These are phyloP conservation scores for Penicillium sp. DNA, from an alignment of 2,329 filamentous ascomycete species.

Conservation along the genomic window DNA sequence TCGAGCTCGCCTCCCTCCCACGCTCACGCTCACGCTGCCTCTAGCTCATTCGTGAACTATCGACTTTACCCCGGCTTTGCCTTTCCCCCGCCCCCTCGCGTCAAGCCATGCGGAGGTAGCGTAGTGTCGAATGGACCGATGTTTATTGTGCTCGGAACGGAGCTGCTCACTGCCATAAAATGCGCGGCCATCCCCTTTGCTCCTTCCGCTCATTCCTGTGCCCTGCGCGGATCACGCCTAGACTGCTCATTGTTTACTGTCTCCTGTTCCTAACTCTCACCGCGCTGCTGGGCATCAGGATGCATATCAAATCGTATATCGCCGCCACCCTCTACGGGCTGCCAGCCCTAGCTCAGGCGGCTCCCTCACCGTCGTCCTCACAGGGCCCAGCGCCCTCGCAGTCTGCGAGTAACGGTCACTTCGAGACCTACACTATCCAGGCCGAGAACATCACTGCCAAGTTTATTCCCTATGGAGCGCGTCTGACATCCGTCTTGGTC, in stretches of 20 bases:
- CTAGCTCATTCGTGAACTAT: constrained; percentile 22
- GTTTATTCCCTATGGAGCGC: constrained; percentile 50
- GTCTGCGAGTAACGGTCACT: constrained; percentile 27
- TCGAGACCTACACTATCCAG: constrained; percentile 46
- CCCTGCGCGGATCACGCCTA: constrained; percentile 29
- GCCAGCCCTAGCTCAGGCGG: constrained; percentile 27
- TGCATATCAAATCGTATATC: constrained; percentile 38
- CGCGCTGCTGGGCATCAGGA: constrained; percentile 31
- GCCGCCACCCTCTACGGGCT: constrained; percentile 35
- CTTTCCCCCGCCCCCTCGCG: constrained; percentile 23
- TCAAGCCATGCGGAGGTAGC: constrained; percentile 23
- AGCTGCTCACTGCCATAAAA: constrained; percentile 21
- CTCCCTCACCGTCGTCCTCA: constrained; percentile 16
- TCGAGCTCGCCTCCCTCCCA: constrained; percentile 8
- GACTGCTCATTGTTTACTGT: constrained; percentile 30
- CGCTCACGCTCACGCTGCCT: constrained; percentile 20
- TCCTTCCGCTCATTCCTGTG: constrained; percentile 29
- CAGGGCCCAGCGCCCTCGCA: constrained; percentile 6
- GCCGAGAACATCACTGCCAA: constrained; percentile 50
- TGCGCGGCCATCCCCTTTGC: constrained; percentile 23
- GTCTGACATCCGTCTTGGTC: constrained; percentile 49
- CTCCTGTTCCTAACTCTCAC: constrained; percentile 31
- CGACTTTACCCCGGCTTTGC: constrained; percentile 23
- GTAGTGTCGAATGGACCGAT: too few relatives aligned
- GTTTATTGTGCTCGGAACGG: constrained; percentile 15